A percentile compares a stretch with the other conserved stretches of the same genome.
Evolutionary conservation across 768 basidiomycete genomes (phyloP).

Genomic region (Pisolithus albus): DNA sequence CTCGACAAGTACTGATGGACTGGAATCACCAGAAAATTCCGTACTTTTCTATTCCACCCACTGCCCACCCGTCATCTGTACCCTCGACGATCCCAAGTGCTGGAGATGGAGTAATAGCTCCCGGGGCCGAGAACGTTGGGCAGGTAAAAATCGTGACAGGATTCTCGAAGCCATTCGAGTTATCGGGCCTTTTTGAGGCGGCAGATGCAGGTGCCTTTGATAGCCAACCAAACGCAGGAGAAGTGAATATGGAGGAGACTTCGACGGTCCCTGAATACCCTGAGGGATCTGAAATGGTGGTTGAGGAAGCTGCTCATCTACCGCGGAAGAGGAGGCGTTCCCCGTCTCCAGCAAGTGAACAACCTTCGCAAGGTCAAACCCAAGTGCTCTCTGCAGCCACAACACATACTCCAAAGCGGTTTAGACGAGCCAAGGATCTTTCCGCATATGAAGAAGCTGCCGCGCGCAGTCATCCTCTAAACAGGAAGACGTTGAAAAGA

Average conservation of each 20-base stretch:
- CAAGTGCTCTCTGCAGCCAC: not conserved
- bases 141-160: constrained; percentile 69
- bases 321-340: constrained; percentile 22
- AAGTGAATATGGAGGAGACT: constrained; percentile 41
- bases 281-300: constrained; percentile 30
- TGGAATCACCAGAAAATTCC: constrained; percentile 98
- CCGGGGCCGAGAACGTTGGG: constrained; percentile 74
- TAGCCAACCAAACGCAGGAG: constrained; percentile 30
- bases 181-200: constrained; percentile 73
- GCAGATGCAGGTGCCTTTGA: constrained; percentile 80
- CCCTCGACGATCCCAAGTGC: constrained; percentile 41
- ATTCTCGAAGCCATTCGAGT: constrained; percentile 73
- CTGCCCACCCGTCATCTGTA: constrained; percentile 69
- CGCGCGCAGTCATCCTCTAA: constrained; percentile 41
- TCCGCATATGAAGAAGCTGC: constrained; percentile 47
- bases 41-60: constrained; percentile 76
- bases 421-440: constrained; percentile 49
- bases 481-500: constrained; percentile 51
- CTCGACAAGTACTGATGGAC: constrained; percentile 76
- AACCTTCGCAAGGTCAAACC: not conserved
- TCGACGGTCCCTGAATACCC: constrained; percentile 17
- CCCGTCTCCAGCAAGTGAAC: constrained; percentile 2
- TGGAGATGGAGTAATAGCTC: constrained; percentile 41
- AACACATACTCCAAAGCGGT: constrained; percentile 46
- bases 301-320: constrained; percentile 34